These are phyloP conservation scores for Euphorbia peplus DNA, from an alignment of 345 rosid genomes.

Conservation along the genomic window DNA sequence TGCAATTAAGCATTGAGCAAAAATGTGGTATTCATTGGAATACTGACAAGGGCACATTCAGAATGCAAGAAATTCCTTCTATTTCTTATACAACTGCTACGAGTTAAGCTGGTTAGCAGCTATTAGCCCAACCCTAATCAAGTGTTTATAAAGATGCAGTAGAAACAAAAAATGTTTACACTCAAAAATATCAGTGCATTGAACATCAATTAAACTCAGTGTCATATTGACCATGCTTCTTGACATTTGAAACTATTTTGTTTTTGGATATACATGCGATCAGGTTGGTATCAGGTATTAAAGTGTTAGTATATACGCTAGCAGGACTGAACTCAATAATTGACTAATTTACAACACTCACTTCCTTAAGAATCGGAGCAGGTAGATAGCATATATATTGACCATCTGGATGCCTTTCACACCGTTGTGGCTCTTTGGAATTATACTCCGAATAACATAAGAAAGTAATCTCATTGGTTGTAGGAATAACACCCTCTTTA, in stretches of 20 bases:
- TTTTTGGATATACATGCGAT: not conserved
- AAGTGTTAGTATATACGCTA: slow-evolving; percentile 3
- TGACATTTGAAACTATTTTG: not conserved
- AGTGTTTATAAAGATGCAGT: not conserved
- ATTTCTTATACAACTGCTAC: not conserved
- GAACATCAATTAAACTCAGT: not conserved
- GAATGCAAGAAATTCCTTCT: too few relatives aligned
- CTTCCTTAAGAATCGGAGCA: slow-evolving; percentile 88
- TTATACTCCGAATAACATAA: slow-evolving; percentile 63
- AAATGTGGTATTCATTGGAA: not conserved
- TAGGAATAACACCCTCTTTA: slow-evolving; percentile 89
- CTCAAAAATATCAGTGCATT: not conserved
- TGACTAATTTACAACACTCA: slow-evolving; percentile 37
- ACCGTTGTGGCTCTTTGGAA: slow-evolving; percentile 60
- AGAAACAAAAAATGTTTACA: not conserved
- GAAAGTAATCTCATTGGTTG: slow-evolving; percentile 91
- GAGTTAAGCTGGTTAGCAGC: not conserved
- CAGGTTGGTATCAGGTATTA: not conserved
- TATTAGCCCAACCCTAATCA: not conserved
- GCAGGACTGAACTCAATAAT: slow-evolving; percentile 3
- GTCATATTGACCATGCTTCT: not conserved
- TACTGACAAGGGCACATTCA: not conserved
- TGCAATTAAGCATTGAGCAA: not conserved
- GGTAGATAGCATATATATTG: slow-evolving; percentile 81
- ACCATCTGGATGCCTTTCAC: slow-evolving; percentile 93